Base-by-base conservation (phyloP, 2,329 filamentous ascomycete genomes). In the Daldinia sp. region DNA sequence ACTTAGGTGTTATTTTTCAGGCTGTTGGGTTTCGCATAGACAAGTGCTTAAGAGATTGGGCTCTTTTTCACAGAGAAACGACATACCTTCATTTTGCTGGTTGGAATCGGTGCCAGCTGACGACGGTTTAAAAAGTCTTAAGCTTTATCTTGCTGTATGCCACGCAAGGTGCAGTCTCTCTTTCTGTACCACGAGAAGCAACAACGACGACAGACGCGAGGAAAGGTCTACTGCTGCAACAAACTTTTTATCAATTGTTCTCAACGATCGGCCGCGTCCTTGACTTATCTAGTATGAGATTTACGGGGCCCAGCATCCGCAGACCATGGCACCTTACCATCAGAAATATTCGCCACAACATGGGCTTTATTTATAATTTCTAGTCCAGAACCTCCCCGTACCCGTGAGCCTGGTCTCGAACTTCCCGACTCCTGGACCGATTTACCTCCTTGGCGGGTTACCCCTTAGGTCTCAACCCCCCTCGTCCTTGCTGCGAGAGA, bases 381-480 rank as follows among this genome's bases (percentile, higher is more conserved):
- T 26, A 26, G 6, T 20, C 26, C 20, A 28, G 26, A 41, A 54
- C 18, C 20, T 23, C 20, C 20, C 33, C 42, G 39, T 51, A 64
- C 48, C 64, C 67, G 58, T 35, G 53, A 63, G 64, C 67, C 67
- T 42, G 60, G 67, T 69, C 67, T 69, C 63, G 56, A 61, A 67
- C 56, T 53, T 64, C 56, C 56, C 63, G 39, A 39, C 39, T 39
- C 60, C 51, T 59, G 46, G 60, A 15, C 60, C 56, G 60, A 67
- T 50, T 50, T 51, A 18, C 10, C 28, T 33, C 23, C 56, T 33
- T 48, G 53, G 37, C 59, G 55, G 58, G 37, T 54, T 44, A 30
- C 18, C 13, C 13, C 42, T 23, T 23, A 23, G 20, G 20, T 20
- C 30, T 18, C 4, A 35, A 5, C 26, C 33, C 20, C 23, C 46